Evolutionary conservation across 768 basidiomycete species (phyloP).

Genomic region (Mrakia blollopis): DNA sequence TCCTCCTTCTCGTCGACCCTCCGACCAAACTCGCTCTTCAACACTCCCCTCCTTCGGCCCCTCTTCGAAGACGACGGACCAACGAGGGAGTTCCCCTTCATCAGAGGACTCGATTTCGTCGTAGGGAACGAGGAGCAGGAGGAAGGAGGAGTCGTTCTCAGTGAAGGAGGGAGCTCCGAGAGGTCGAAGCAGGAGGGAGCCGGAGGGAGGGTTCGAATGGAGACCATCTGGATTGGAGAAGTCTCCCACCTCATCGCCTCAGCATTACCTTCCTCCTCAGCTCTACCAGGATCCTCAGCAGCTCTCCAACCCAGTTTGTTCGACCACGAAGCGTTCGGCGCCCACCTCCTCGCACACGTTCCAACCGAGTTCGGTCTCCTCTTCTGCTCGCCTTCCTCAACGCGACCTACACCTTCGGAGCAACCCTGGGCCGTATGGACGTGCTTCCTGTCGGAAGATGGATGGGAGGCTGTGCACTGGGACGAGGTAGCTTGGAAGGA

Average conservation of each 20-base stretch:
- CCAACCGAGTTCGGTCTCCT: slow-evolving; percentile 2
- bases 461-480: background rate
- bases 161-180: background rate
- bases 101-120: background rate
- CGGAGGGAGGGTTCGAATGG: slow-evolving; percentile 5
- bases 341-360: background rate
- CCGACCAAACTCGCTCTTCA: slow-evolving; percentile 50
- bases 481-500: slow-evolving; percentile 13
- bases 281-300: background rate
- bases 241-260: background rate
- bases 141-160: background rate
- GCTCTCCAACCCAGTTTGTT: background rate
- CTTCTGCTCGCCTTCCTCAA: slow-evolving; percentile 2
- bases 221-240: slow-evolving; percentile 29
- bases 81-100: slow-evolving; percentile 45
- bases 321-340: background rate
- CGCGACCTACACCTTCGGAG: background rate
- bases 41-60: slow-evolving; percentile 50
- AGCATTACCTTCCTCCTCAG: background rate
- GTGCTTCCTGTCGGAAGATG: slow-evolving; percentile 12
- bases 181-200: background rate
- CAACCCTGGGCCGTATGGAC: slow-evolving; percentile 11
- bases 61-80: slow-evolving; percentile 53
- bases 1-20: slow-evolving; percentile 52
- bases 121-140: background rate